Evolutionary conservation across 1,284 basidiomycete genomes (phyloP), one percentile per base, ranked within the genome.

Genomic region (Termitomyces sp.): DNA sequence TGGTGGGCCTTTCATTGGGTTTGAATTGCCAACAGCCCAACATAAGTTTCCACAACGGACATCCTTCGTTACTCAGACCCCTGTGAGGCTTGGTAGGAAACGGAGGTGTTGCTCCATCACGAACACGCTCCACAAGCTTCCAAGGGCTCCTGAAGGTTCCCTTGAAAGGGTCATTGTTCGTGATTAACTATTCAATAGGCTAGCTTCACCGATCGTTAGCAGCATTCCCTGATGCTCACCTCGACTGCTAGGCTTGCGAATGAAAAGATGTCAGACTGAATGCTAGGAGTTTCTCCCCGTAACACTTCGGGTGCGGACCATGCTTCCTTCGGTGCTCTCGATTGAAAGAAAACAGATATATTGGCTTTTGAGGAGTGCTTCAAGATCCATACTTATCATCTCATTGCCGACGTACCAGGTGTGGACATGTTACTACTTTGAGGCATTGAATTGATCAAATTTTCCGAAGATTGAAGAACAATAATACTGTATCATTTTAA

Each of bases 231-330:
- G 10, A 9, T 35, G 34, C 24, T 26, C 45, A 46, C 45, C 24
- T 37, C 45, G 1, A 46, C 10, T 26, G 33, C 21, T 5, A 46
- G n/a, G 21, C 44, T 46, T 13, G 44, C 33, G 35, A 46, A 35
- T 11, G 44, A 46, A 21, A 46, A 46, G 11, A 46, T 34, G 31
- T 46, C 44, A 16, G 44, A 46, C 21, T 35, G 10, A 8, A 26
- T 16, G 21, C n/a, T 34, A 16, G 21, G 33, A 35, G 21, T 26
- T 24, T 46, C 44, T n/a, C 44, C 44, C 16, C 10, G 35, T 13
- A 46, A 31, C 13, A 46, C 44, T 35, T 46, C 44, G 5, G 44
- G 44, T 24, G 44, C 19, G 9, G 44, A 34, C 44, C 44, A 46
- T 34, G 33, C 19, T 14, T 1, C 31, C n/a, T 24, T 34, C 31